phyloP scores from a whole-genome alignment of 176 grass and related monocot species.

The Saccharum spontaneum region DNA sequence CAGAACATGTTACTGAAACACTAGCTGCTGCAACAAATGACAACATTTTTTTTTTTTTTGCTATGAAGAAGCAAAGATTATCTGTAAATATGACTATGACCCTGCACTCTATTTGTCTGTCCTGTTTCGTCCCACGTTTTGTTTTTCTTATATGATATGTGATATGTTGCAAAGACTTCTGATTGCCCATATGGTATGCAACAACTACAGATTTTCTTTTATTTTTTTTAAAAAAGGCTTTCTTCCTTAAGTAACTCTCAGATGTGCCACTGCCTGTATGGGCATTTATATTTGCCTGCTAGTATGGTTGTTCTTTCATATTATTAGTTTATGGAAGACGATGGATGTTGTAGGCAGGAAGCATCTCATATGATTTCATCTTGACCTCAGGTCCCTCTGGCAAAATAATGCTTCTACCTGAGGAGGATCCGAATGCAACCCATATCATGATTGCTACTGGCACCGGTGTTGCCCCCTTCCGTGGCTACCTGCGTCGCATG shows the following conservation, averaged over 20 bases:
- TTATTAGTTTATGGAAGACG: conserved; percentile 5
- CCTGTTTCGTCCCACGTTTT: not conserved
- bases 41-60: not conserved
- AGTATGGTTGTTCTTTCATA: conserved; percentile 10
- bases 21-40: not conserved
- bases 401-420: conserved; percentile 97
- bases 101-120: not conserved
- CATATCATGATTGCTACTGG: conserved; percentile 98
- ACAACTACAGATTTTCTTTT: not conserved
- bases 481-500: conserved; percentile 84
- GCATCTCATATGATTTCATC: conserved; percentile 5
- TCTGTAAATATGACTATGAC: not conserved
- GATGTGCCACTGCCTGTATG: not conserved
- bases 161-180: not conserved
- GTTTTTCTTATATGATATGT: conserved; percentile 4
- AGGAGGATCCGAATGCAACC: conserved; percentile 82
- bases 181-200: not conserved
- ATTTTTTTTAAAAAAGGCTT: not conserved
- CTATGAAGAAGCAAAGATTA: not conserved
- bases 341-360: conserved; percentile 10
- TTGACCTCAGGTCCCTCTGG: conserved; percentile 73
- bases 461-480: conserved; percentile 88
- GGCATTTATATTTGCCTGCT: not conserved
- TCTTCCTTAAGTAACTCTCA: conserved; percentile 12
- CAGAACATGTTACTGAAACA: not conserved